A percentile compares a stretch with the other conserved stretches of the same genome.
Conservation (phyloP, 2,329 filamentous ascomycete species). For the Penicillium sp. region DNA sequence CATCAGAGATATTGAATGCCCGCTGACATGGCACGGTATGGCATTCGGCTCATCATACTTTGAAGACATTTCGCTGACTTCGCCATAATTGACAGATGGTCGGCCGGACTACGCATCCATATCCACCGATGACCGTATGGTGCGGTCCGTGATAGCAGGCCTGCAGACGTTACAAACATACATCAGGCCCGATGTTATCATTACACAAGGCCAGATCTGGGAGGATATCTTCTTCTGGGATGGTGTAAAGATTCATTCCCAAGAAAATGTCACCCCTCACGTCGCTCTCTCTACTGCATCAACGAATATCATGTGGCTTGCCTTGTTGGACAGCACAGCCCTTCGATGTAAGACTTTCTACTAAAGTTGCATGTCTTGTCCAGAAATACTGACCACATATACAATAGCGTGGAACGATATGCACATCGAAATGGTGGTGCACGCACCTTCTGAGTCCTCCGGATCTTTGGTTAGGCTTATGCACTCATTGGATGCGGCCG, state of each 20-base stretch:
- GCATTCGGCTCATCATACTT: no score
- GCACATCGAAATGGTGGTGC: constrained; percentile 78
- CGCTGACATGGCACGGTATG: constrained; percentile 61
- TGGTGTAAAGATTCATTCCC: constrained; percentile 58
- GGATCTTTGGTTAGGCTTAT: constrained; percentile 76
- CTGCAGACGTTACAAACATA: constrained; percentile 70
- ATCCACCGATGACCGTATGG: constrained; percentile 70
- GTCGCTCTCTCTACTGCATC: constrained; percentile 70
- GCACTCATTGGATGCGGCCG: constrained; percentile 69
- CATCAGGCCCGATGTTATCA: constrained; percentile 73
- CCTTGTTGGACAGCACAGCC: constrained; percentile 70
- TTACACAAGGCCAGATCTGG: constrained; percentile 65
- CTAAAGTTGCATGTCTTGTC: background rate
- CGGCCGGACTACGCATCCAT: constrained; percentile 69
- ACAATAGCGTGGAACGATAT: constrained; percentile 71
- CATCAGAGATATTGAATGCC: constrained; percentile 65
- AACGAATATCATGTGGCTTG: constrained; percentile 69
- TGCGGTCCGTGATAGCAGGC: constrained; percentile 61
- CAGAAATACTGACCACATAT: constrained; percentile 9
- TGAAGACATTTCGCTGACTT: constrained; percentile 4
- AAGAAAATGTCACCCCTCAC: constrained; percentile 57
- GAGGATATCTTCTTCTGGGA: constrained; percentile 70
- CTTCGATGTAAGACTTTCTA: constrained; percentile 63
- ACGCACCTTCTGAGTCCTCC: constrained; percentile 67
- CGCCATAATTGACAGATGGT: constrained; percentile 53